Base-by-base conservation (phyloP, 2,329 filamentous ascomycete species). In the Aschersonia sp. region DNA sequence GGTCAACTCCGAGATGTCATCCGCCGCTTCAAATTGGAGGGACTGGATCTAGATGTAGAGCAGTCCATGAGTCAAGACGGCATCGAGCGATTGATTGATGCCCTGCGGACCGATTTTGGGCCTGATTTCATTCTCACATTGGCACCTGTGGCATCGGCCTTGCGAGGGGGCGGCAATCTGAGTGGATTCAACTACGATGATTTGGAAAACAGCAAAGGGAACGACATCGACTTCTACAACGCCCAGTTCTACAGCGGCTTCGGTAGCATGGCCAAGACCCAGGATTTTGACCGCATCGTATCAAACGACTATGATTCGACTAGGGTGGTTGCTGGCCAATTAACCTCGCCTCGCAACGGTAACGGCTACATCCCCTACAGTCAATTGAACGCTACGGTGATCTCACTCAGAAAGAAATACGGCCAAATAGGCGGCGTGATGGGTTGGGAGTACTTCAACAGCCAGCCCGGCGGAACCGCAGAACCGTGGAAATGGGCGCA, bases 391-490 rank as follows among this genome's bases (percentile, higher is more conserved):
- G 46, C 55, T 1, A 70, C 70, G 4, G 55, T 76, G 2, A 52
- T 55, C 10, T 58, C 62, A 22, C 56, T 76, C 10, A 57, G 63
- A 12, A 53, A 50, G 4, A 60, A 63, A 51, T 87, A 85, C 57
- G 76, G 77, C 0, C 67, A 67, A 4, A 88, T 94, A 58, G 88
- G 87, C 1, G 88, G 88, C 1, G 79, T 94, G 2, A 88, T 89
- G 78, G 87, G 86, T 4, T 94, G 88, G 88, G 88, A 94, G 65
- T 94, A 89, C 58, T 94, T 87, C 67, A 90, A 92, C 65, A 76
- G 49, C 44, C 12, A 30, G 29, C 49, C 49, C 1, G 76, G 78
- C 5, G 76, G 75, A 44, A 57, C 59, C n/a, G 63, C 65, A 12
- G 65, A 68, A 48, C 83, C 85, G 0, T 88, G 82, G 81, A 70